A percentile compares a stretch with the other conserved stretches of the same genome.
phyloP scores from a whole-genome alignment of 192 early-diverging fungal species.

The Coemansia sp. region DNA sequence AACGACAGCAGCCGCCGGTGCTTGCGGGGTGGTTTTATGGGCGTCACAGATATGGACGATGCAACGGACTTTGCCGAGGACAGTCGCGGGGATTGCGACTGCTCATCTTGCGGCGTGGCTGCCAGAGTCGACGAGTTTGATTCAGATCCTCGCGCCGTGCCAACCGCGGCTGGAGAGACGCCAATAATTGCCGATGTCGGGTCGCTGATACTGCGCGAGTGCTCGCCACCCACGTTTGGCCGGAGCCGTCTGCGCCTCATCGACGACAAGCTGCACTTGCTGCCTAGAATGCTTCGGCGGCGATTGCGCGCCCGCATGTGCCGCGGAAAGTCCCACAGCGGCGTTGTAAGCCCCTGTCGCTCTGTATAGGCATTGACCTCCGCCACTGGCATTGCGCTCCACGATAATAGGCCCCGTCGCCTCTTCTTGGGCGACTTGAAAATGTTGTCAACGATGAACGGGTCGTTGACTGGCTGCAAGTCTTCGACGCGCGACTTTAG shows the following conservation, averaged over 20 bases:
- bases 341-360: not conserved
- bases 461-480: constrained; percentile 44
- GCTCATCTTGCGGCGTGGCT: not conserved
- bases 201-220: constrained; percentile 36
- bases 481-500: constrained; percentile 27
- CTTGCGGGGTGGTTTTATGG: constrained; percentile 1
- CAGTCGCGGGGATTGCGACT: not conserved
- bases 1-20: constrained; percentile 4
- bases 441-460: constrained; percentile 49
- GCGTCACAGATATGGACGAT: constrained; percentile 10
- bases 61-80: not conserved
- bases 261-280: constrained; percentile 36
- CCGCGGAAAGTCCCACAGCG: constrained; percentile 30
- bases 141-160: not conserved
- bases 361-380: not conserved
- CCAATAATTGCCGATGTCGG: constrained; percentile 26
- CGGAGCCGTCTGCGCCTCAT: constrained; percentile 20
- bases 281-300: constrained; percentile 46
- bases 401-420: constrained; percentile 42
- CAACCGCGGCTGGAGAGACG: constrained; percentile 1
- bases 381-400: constrained; percentile 26
- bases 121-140: not conserved
- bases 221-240: constrained; percentile 15
- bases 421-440: constrained; percentile 49
- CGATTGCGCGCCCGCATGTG: constrained; percentile 32